Evolutionary conservation across 2,329 filamentous ascomycete genomes (phyloP).

Genomic region (Talaromyces marneffei): DNA sequence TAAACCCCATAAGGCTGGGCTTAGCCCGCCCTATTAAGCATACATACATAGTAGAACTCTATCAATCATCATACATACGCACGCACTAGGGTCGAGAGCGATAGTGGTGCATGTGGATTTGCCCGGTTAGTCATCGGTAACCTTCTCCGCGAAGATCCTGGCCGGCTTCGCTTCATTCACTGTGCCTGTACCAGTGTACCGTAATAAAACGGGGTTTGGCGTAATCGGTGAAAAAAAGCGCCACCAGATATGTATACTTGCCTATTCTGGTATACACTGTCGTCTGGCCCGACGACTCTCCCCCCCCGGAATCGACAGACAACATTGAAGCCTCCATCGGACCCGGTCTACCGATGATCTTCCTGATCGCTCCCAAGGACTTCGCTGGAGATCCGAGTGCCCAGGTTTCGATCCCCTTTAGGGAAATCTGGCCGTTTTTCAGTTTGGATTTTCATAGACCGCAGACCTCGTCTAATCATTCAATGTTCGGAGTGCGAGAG

Average conservation of each 20-base stretch:
- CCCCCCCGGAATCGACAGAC: neutral
- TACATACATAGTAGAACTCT: no score
- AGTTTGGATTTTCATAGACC: neutral
- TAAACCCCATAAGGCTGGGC: neutral
- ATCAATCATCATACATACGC: neutral
- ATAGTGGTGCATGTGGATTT: constrained; percentile 2
- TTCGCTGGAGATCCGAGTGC: neutral
- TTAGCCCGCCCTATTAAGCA: neutral
- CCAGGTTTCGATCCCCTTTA: neutral
- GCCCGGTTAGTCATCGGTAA: neutral
- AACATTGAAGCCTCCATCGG: constrained; percentile 4
- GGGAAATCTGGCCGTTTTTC: neutral
- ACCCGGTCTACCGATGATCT: constrained; percentile 5
- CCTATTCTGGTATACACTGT: constrained; percentile 13
- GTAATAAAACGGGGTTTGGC: neutral
- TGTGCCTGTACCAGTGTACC: no score
- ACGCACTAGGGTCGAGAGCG: neutral
- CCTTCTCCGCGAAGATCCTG: constrained; percentile 4
- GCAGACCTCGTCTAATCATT: neutral
- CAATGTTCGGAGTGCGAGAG: neutral
- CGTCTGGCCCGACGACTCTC: neutral
- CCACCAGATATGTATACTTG: constrained; percentile 15
- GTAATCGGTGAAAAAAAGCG: constrained; percentile 1
- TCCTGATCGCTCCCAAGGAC: neutral
- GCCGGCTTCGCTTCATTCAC: no score